Base-by-base conservation (phyloP, 176 grass and related monocot species). In the Typha latifolia region DNA sequence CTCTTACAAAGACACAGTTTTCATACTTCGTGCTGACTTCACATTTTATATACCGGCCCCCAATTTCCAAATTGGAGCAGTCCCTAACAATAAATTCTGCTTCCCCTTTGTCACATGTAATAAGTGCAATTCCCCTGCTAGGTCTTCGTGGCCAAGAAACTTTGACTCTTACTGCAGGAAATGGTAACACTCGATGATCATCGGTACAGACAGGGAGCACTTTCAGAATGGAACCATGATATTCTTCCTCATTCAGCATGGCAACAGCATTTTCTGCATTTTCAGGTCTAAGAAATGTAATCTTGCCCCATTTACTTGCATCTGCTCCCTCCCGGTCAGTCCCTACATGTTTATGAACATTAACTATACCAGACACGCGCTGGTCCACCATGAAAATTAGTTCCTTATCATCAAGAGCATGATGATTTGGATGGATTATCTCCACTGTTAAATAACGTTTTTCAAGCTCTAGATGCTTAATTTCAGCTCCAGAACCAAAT, bases 401-500 rank as follows among this genome's bases (percentile, higher is more conserved):
- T 31, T 97, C 93, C 78, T 82, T 92, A n/a, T 89, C 93, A 83
- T 77, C 70, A 19, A 97, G 62, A 62, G 48, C 53, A 74, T 19
- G 32, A 21, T 85, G 75, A 77, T 89, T 89, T 79, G 84, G 83
- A 86, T 91, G 93, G 31, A 63, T 59, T 78, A 97, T 71, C 61
- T 97, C 93, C 67, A 97, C 85, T 0, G 93, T 80, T 62, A 97
- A 51, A 80, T 67, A 77, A 48, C 83, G 79, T 63, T 84, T 91
- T 61, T 72, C 88, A 64, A 97, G 88, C 74, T 97, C 93, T 21
- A 91, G 82, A 86, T 97, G 93, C 74, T 97, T 97, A 19, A 97
- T 89, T 84, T 91, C 85, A 84, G 85, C 93, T 77, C 93, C 88
- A 18, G 93, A 91, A 10, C 93, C 88, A 77, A 97, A 84, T 23